Conservation (phyloP, 2,329 filamentous ascomycete genomes). For the Pseudopyricularia javanii region DNA sequence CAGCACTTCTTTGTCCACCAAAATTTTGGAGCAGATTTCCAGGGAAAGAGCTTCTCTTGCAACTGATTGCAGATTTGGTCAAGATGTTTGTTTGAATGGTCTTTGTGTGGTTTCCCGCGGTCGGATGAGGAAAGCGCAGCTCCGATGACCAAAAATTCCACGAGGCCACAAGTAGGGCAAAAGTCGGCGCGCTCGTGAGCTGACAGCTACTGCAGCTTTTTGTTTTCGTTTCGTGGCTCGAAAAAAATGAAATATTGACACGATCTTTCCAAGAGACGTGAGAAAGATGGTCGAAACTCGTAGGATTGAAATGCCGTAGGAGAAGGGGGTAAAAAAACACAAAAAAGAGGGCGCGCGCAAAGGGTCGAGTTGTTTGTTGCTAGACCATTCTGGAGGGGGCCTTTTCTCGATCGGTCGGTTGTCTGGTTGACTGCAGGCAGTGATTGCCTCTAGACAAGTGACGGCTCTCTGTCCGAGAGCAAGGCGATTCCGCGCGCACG, state of each 20-base stretch:
- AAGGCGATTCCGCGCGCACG: not conserved
- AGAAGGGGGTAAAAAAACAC: not conserved
- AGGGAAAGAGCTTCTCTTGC: not conserved
- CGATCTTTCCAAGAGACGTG: not conserved
- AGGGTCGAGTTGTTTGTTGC: not conserved
- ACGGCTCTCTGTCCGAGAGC: not conserved
- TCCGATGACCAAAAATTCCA: not conserved
- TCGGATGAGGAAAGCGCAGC: not conserved
- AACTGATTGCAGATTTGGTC: not conserved
- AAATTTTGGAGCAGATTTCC: not conserved
- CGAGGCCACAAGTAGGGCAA: not conserved
- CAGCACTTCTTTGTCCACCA: not conserved
- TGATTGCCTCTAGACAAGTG: not conserved
- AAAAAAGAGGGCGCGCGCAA: not conserved
- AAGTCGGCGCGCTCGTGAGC: not conserved
- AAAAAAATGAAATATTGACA: too few species aligned
- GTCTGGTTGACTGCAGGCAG: not conserved
- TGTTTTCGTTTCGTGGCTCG: not conserved
- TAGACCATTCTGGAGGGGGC: not conserved
- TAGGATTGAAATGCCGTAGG: not conserved
- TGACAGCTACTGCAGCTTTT: not conserved
- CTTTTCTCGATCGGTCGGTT: not conserved
- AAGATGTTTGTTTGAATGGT: not conserved
- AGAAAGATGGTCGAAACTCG: not conserved
- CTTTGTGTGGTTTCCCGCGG: not conserved